phyloP scores from a whole-genome alignment of 805 yeast species.

The Schwanniomyces yamadae region DNA sequence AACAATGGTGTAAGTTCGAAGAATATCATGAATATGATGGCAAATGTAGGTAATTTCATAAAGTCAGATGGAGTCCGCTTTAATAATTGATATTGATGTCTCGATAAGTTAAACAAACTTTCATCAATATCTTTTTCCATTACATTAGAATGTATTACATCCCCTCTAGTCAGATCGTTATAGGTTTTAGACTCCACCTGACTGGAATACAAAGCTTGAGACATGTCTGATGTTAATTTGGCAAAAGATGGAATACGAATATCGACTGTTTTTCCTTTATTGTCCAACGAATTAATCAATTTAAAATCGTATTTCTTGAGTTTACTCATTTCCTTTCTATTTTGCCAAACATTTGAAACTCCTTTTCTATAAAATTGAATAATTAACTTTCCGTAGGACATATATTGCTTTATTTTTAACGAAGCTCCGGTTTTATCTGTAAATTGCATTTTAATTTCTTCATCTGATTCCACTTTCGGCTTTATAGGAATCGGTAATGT shows the following conservation, averaged over 20 bases:
- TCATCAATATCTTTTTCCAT: slow-evolving; percentile 8
- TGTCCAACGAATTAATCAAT: slow-evolving; percentile 18
- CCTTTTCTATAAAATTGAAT: slow-evolving; percentile 59
- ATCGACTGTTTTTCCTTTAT: slow-evolving; percentile 23
- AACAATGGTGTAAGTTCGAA: slow-evolving; percentile 55
- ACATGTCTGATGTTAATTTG: slow-evolving; percentile 36
- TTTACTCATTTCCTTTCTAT: slow-evolving; percentile 21
- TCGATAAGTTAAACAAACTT: slow-evolving; percentile 37
- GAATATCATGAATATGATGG: slow-evolving; percentile 45
- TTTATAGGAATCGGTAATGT: slow-evolving; percentile 31
- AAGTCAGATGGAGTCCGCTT: slow-evolving; percentile 51
- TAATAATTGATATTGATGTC: slow-evolving; percentile 51
- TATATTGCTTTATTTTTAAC: slow-evolving; percentile 38
- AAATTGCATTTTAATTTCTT: slow-evolving; percentile 20
- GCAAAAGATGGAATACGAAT: slow-evolving; percentile 31
- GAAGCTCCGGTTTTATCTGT: slow-evolving; percentile 12
- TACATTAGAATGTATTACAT: slow-evolving; percentile 16
- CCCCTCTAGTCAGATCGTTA: slow-evolving; percentile 16
- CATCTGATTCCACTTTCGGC: slow-evolving; percentile 25
- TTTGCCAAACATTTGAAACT: slow-evolving; percentile 52
- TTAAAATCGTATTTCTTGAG: slow-evolving; percentile 19
- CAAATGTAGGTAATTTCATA: slow-evolving; percentile 53
- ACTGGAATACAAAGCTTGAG: slow-evolving; percentile 33
- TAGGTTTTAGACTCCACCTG: slow-evolving; percentile 34
- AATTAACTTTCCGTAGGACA: slow-evolving; percentile 44